These are phyloP conservation scores for Hypoxylon rickii DNA, from an alignment of 495 filamentous ascomycete species.

Conservation along the genomic window DNA sequence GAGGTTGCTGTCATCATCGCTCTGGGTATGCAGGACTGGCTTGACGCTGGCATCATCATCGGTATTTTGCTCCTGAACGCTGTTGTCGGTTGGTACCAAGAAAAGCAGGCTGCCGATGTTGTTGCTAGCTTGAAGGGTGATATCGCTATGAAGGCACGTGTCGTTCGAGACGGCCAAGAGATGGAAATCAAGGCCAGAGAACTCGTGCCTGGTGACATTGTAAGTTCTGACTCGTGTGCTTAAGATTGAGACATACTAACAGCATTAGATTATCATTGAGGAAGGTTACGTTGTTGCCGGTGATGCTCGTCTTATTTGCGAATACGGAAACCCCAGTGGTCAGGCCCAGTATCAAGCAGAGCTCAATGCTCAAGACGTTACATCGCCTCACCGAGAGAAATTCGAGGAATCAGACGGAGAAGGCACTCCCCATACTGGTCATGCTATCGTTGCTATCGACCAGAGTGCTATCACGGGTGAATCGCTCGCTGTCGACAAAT, in stretches of 20 bases:
- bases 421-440: conserved; percentile 64
- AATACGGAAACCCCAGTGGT: conserved; percentile 70
- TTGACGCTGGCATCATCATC: conserved; percentile 81
- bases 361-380: conserved; percentile 58
- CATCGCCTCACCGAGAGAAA: conserved; percentile 65
- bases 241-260: conserved; percentile 1
- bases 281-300: conserved; percentile 75
- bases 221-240: conserved; percentile 47
- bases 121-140: conserved; percentile 79
- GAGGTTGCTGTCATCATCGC: conserved; percentile 79
- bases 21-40: conserved; percentile 78
- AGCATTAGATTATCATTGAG: conserved; percentile 62
- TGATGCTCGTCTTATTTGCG: conserved; percentile 76
- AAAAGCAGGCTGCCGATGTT: conserved; percentile 83
- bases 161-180: conserved; percentile 72
- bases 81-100: conserved; percentile 80
- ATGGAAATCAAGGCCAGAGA: conserved; percentile 76
- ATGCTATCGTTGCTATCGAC: conserved; percentile 81
- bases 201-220: conserved; percentile 78
- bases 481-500: conserved; percentile 86
- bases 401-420: conserved; percentile 61
- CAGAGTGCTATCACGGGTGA: conserved; percentile 91
- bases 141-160: conserved; percentile 76
- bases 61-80: conserved; percentile 79
- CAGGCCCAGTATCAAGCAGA: conserved; percentile 69